Percentiles rank a stretch among this genome's conserved stretches.
These are phyloP conservation scores for Trichosanthes cucumerina DNA, from an alignment of 306 rosid genomes.

Conservation along the genomic window DNA sequence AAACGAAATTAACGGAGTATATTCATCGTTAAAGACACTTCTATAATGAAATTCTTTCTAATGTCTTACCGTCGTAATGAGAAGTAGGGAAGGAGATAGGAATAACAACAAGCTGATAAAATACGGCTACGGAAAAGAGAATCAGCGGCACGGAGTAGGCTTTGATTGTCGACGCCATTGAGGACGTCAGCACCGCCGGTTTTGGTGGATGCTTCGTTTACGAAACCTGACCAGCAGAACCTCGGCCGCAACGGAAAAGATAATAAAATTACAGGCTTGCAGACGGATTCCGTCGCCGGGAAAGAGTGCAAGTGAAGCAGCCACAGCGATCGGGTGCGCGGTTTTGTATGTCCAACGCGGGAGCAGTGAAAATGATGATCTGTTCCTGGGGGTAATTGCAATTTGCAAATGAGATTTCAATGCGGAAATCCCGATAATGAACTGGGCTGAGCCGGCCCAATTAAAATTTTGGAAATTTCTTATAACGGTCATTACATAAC, in stretches of 20 bases:
- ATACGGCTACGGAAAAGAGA: slow-evolving; percentile 54
- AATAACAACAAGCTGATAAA: slow-evolving; percentile 63
- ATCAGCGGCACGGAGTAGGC: slow-evolving; percentile 59
- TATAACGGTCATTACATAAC: no score
- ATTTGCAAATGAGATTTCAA: not conserved
- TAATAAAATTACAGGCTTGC: not conserved
- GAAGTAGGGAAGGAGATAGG: slow-evolving; percentile 80
- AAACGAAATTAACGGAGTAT: not conserved
- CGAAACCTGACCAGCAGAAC: not conserved
- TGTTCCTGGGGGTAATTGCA: not conserved
- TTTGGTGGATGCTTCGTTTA: slow-evolving; percentile 8
- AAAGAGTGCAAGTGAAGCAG: not conserved
- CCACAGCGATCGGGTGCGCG: not conserved
- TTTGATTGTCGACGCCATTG: slow-evolving; percentile 42
- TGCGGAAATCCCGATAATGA: not conserved
- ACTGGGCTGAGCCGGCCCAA: slow-evolving; percentile 1
- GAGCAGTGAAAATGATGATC: not conserved
- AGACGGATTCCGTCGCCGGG: not conserved
- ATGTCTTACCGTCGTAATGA: slow-evolving; percentile 55
- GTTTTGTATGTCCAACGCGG: not conserved
- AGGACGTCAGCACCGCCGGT: slow-evolving; percentile 14
- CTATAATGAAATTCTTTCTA: not conserved
- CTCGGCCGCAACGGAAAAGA: not conserved
- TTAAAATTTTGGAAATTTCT: not conserved
- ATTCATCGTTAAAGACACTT: not conserved